These are phyloP conservation scores for Phaeosphaeria sp. DNA, from an alignment of 2,329 filamentous ascomycete genomes.

Conservation along the genomic window DNA sequence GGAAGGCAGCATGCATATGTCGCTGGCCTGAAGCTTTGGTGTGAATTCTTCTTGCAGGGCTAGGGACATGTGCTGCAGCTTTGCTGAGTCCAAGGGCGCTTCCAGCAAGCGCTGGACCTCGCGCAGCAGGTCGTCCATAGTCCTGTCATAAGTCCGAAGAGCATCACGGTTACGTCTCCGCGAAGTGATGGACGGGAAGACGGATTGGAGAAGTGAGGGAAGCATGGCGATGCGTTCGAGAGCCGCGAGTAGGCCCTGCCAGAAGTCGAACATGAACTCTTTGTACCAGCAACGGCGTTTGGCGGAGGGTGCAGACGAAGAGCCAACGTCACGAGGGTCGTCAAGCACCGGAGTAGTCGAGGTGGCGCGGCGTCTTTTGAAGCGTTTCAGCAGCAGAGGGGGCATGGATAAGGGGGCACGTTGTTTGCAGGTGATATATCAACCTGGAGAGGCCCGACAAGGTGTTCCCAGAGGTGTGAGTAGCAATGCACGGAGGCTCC, in stretches of 20 bases:
- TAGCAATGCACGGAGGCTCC: constrained; percentile 40
- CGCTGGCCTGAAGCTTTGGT: constrained; percentile 61
- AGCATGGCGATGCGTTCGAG: constrained; percentile 50
- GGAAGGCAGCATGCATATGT: constrained; percentile 70
- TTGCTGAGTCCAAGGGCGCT: constrained; percentile 49
- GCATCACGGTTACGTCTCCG: constrained; percentile 47
- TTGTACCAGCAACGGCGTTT: constrained; percentile 36
- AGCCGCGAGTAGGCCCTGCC: constrained; percentile 47
- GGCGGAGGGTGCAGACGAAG: constrained; percentile 19
- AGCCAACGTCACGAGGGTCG: constrained; percentile 27
- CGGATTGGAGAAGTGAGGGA: constrained; percentile 47
- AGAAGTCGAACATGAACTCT: constrained; percentile 49
- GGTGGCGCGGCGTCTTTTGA: constrained; percentile 46
- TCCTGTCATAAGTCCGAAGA: constrained; percentile 50
- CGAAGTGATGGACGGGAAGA: constrained; percentile 42
- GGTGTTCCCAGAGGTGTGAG: constrained; percentile 24
- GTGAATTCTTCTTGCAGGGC: constrained; percentile 60
- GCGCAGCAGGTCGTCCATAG: constrained; percentile 56
- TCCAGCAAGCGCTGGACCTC: constrained; percentile 54
- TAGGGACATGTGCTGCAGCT: constrained; percentile 53
- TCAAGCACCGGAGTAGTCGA: constrained; percentile 29
- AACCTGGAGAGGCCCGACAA: constrained; percentile 21
- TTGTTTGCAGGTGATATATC: constrained; percentile 36
- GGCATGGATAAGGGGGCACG: constrained; percentile 37
- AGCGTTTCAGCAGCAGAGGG: constrained; percentile 40